A percentile compares a stretch with the other conserved stretches of the same genome.
Conservation (phyloP, 192 early-diverging fungal species). For the Coemansia sp. region DNA sequence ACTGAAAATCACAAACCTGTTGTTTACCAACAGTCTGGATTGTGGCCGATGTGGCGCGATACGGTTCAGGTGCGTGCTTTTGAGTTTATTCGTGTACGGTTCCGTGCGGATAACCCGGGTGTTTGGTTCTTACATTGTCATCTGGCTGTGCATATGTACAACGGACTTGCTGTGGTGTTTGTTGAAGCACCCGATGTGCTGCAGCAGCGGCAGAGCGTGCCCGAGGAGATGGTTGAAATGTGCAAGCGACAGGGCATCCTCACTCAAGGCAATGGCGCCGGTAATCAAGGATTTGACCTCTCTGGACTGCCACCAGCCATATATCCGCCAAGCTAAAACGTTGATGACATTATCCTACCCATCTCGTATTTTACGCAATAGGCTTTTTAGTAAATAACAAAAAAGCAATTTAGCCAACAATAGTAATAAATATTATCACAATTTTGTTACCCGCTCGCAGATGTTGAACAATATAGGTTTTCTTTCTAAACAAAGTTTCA, state of each 20-base stretch:
- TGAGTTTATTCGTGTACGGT: conserved; percentile 63
- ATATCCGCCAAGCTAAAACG: not conserved
- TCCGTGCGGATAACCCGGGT: conserved; percentile 42
- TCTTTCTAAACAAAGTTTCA: no score
- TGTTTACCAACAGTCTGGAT: not conserved
- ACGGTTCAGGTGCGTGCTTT: conserved; percentile 58
- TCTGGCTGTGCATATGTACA: conserved; percentile 52
- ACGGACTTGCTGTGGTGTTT: conserved; percentile 67
- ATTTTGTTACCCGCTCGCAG: no score
- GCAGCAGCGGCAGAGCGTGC: conserved; percentile 16
- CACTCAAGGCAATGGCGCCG: conserved; percentile 68
- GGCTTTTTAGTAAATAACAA: no score
- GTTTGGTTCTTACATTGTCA: conserved; percentile 82
- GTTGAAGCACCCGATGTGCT: conserved; percentile 65
- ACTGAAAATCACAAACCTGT: conserved; percentile 14
- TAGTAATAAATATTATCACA: no score
- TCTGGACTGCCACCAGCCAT: conserved; percentile 39
- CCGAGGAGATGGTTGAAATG: conserved; percentile 53
- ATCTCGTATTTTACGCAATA: no score
- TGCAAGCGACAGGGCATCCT: conserved; percentile 59
- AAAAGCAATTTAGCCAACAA: no score
- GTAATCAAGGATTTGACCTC: conserved; percentile 65
- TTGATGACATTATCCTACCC: no score
- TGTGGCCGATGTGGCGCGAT: conserved; percentile 58
- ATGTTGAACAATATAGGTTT: no score